These are phyloP conservation scores for Dendrocalamus latiflorus DNA, from an alignment of 202 grass and related monocot genomes.

Conservation along the genomic window DNA sequence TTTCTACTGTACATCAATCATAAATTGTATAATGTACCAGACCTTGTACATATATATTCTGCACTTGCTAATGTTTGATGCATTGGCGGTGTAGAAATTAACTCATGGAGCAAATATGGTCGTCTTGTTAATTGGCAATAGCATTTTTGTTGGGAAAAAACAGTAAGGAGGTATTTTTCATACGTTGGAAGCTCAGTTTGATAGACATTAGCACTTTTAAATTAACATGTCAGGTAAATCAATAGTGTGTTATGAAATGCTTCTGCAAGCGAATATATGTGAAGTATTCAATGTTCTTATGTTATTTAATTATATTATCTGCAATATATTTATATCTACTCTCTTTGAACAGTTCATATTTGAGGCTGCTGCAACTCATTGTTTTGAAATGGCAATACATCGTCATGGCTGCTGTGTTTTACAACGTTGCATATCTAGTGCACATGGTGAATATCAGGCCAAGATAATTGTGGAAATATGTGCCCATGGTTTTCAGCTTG, in stretches of 20 bases:
- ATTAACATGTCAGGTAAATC: not conserved
- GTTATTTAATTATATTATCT: slow-evolving; percentile 24
- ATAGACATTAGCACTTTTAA: not conserved
- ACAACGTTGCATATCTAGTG: slow-evolving; percentile 68
- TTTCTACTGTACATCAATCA: not conserved
- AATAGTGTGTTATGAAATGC: not conserved
- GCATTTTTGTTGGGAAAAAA: not conserved
- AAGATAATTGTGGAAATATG: slow-evolving; percentile 68
- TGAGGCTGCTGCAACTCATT: slow-evolving; percentile 61
- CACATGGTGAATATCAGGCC: slow-evolving; percentile 45
- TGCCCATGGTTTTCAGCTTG: slow-evolving; percentile 55
- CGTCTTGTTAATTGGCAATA: not conserved
- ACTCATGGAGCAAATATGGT: not conserved
- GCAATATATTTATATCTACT: slow-evolving; percentile 9
- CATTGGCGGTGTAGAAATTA: not conserved
- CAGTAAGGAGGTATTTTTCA: not conserved
- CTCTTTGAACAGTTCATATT: slow-evolving; percentile 63
- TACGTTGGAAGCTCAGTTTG: not conserved
- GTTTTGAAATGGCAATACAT: slow-evolving; percentile 71
- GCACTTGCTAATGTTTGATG: not conserved
- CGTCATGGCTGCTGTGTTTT: slow-evolving; percentile 85
- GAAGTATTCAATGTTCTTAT: not conserved
- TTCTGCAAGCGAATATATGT: not conserved
- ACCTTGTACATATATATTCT: not conserved
- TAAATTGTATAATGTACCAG: not conserved